Base-by-base conservation (phyloP, 1,284 basidiomycete species). In the Cryptococcus neoformans region DNA sequence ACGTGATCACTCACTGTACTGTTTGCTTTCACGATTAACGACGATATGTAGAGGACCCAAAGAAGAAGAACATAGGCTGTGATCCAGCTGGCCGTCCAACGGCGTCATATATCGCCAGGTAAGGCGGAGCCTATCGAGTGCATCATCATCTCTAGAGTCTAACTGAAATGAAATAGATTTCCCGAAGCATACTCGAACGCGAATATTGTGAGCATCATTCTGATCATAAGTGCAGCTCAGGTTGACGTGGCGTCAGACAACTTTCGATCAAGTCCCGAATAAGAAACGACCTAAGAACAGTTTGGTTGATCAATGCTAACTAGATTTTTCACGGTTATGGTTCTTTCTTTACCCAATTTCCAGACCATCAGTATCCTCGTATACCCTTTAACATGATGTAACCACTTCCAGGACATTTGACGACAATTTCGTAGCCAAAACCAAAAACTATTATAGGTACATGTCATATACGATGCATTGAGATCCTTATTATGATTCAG, bases 1-100 rank as follows among this genome's bases (percentile, higher is more conserved):
- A 52, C 51, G 68, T 10, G 40, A 47, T 44, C 28, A 11, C 34
- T 48, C 8, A 11, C 17, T 6, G 17, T 47, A 9, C 40, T 4
- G 14, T 6, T 37, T 17, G 21, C 35, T 21, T 6, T 1, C 38
- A 35, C 8, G 34, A 11, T 41, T 49, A 69, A 59, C 28, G 4
- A 28, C 4, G 28, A 28, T 28, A 28, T 28, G 28, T 28, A 28
- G 28, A 77, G 67, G 78, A 76, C 53, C 74, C 75, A 1, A 68
- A 69, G 44, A 54, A 64, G 14, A 61, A 58, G 34, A 76, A 74
- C 56, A 67, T 76, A 37, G 76, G 76, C 2, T 81, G 80, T 65
- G 74, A 78, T 59, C 80, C 80, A 1, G 50, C 62, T 16, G 78
- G 80, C 60, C 82, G 81, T 70, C 84, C 84, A 3, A 85, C 84